Base-by-base conservation (phyloP, 768 basidiomycete genomes). In the Xerocomellus amylosporus region DNA sequence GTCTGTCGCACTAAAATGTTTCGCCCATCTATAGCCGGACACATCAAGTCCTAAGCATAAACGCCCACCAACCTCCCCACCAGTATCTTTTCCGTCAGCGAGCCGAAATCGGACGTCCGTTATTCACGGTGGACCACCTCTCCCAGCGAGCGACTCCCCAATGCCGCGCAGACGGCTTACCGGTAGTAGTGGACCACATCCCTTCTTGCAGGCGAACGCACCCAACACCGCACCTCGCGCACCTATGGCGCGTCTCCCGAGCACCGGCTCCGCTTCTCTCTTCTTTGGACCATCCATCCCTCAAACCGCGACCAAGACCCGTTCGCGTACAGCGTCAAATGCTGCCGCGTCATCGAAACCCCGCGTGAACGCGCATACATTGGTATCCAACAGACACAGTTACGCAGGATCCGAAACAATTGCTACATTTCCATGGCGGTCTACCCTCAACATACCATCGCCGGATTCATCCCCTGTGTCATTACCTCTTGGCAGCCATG, bases 281-380 rank as follows among this genome's bases (percentile, higher is more conserved):
- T 88, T 88, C 68, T 89, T 88, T 63, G 87, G 86, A 3, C 71
- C 71, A 2, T 66, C 71, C n/a, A 71, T 72, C 8, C 71, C 71
- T 42, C 71, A 70, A 45, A 46, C 63, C 3, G n/a, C 52, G 20
- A 51, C 38, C 49, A 61, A 62, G 61, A 40, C 62, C 10, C 67
- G 56, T 34, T 54, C 61, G 39, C 65, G 60, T 17, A 72, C 67
- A 34, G 26, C 56, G 6, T 66, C 69, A 2, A 69, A 60, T 34
- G 52, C 54, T 17, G 13, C 59, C 17, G 47, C 49, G 0, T 41
- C 59, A 8, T 37, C 49, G 2, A 60, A 58, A 39, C 50, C 47
- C 8, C 57, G 53, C 2, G 7, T 42, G 8, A 53, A 34, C 15
- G 37, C 54, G 46, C 66, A 74, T 55, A 68, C 75, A 4, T 71